Evolutionary conservation across 176 grass and related monocot genomes (phyloP).

Genomic region (Chloris gayana): DNA sequence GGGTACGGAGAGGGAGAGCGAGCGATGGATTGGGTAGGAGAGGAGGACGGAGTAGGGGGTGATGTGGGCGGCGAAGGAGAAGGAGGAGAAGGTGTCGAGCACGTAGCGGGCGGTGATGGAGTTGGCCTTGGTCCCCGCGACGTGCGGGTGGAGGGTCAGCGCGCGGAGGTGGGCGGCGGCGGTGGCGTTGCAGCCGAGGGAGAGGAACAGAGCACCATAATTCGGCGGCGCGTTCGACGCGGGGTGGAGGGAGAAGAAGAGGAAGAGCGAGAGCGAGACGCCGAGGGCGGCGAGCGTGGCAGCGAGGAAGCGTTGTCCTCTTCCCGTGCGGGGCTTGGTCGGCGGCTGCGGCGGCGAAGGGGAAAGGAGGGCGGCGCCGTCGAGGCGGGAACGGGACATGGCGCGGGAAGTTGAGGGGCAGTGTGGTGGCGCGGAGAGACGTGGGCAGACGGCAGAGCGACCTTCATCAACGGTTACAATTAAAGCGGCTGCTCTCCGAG

Average conservation of each 20-base stretch:
- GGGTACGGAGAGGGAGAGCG: constrained; percentile 57
- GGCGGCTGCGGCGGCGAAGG: constrained; percentile 4
- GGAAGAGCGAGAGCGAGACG: constrained; percentile 11
- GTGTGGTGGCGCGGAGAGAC: background rate
- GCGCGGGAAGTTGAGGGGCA: background rate
- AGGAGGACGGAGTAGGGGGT: constrained; percentile 76
- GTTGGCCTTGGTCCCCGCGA: constrained; percentile 65
- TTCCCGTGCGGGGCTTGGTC: background rate
- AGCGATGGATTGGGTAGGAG: constrained; percentile 72
- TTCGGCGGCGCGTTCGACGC: constrained; percentile 14
- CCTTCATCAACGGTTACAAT: background rate
- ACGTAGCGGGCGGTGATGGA: constrained; percentile 63
- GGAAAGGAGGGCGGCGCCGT: constrained; percentile 34
- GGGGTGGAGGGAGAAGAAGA: constrained; percentile 20
- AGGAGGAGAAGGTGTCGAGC: constrained; percentile 36
- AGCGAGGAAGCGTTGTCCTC: background rate
- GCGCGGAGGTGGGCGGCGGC: constrained; percentile 66
- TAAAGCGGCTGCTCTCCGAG: background rate
- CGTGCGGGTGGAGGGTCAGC: constrained; percentile 75
- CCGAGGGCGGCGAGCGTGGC: background rate
- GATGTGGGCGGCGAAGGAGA: constrained; percentile 55
- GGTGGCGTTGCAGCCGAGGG: constrained; percentile 69
- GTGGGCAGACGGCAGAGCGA: too few species aligned
- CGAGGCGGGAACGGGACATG: constrained; percentile 42
- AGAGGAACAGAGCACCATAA: constrained; percentile 66